phyloP scores from a whole-genome alignment of 768 basidiomycete genomes.

The Clitopilus passeckerianus region DNA sequence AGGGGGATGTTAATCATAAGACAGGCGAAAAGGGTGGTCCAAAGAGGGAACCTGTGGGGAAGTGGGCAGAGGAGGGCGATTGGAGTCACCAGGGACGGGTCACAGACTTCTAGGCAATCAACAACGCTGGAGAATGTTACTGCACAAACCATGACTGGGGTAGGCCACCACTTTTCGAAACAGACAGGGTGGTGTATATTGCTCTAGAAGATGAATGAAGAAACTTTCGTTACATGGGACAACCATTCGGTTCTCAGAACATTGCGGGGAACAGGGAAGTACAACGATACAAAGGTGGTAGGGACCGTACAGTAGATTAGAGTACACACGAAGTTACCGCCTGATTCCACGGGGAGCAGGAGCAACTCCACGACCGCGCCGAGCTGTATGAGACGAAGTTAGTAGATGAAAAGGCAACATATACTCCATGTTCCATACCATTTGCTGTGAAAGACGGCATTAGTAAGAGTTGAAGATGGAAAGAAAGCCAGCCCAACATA shows the following conservation, averaged over 20 bases:
- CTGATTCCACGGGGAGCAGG: slow-evolving; percentile 76
- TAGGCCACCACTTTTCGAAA: no score
- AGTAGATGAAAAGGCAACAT: not conserved
- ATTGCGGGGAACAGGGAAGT: not conserved
- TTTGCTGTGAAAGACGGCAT: slow-evolving; percentile 51
- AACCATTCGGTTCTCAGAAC: no score
- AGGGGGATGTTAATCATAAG: slow-evolving; percentile 73
- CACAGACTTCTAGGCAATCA: slow-evolving; percentile 62
- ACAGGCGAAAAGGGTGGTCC: slow-evolving; percentile 89
- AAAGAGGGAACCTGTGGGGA: slow-evolving; percentile 74
- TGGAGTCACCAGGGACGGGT: slow-evolving; percentile 92
- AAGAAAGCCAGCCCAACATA: slow-evolving; percentile 31
- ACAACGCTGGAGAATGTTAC: not conserved
- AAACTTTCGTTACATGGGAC: no score
- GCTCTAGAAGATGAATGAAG: no score
- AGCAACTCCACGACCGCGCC: slow-evolving; percentile 79
- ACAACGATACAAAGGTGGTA: not conserved
- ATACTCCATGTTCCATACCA: slow-evolving; percentile 38
- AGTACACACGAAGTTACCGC: slow-evolving; percentile 41
- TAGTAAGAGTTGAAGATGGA: slow-evolving; percentile 8
- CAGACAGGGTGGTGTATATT: no score
- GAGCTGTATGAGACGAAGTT: slow-evolving; percentile 42
- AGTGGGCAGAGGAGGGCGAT: slow-evolving; percentile 60
- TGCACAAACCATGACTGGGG: not conserved
- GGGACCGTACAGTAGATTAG: not conserved